phyloP scores from a whole-genome alignment of 2,329 filamentous ascomycete genomes.

The Aspergillus fructus region DNA sequence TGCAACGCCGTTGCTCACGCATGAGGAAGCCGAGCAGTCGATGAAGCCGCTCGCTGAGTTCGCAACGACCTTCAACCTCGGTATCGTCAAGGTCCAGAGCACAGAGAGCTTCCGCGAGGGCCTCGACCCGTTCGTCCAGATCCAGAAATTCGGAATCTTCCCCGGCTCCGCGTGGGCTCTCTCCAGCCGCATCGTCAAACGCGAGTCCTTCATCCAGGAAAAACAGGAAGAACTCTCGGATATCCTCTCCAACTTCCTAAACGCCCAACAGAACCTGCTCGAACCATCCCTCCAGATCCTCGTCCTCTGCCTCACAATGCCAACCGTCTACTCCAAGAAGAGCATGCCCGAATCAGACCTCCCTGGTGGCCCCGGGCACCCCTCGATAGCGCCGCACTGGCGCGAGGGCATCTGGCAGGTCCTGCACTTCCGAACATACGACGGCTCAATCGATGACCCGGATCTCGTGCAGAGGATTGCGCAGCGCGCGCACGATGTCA shows the following conservation, averaged over 20 bases:
- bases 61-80: background rate
- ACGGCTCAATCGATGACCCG: slow-evolving; percentile 4
- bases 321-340: slow-evolving; percentile 9
- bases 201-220: background rate
- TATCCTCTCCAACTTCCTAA: background rate
- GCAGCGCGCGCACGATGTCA: slow-evolving; percentile 1
- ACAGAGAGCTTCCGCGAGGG: background rate
- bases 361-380: slow-evolving; percentile 12
- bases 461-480: slow-evolving; percentile 7
- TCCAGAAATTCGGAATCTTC: background rate
- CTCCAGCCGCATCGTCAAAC: slow-evolving; percentile 11
- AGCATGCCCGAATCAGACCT: slow-evolving; percentile 6
- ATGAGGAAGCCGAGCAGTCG: slow-evolving; percentile 10
- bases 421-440: slow-evolving; percentile 3
- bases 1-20: slow-evolving; percentile 14
- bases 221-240: slow-evolving; percentile 6
- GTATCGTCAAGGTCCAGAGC: background rate
- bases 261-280: background rate
- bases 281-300: background rate
- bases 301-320: slow-evolving; percentile 1
- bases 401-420: slow-evolving; percentile 19
- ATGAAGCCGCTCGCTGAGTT: slow-evolving; percentile 13
- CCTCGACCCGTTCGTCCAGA: background rate
- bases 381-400: slow-evolving; percentile 20
- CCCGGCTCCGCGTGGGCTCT: background rate